phyloP scores from a whole-genome alignment of 371 early-diverging fungal genomes.

The Mucor piriformis region DNA sequence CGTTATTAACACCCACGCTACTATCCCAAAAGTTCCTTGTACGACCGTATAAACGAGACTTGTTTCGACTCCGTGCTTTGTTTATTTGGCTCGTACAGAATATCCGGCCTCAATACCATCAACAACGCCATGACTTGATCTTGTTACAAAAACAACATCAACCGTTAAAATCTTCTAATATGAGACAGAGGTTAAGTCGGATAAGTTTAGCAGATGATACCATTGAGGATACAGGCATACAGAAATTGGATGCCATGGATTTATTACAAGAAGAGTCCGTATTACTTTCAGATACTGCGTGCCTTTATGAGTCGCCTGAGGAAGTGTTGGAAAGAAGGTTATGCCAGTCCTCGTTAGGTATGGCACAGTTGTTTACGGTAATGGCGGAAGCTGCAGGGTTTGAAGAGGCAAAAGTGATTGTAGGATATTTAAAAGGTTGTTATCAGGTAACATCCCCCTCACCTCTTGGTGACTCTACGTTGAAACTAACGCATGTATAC shows the following conservation, averaged over 20 bases:
- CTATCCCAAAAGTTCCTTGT: slow-evolving; percentile 58
- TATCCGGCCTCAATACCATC: slow-evolving; percentile 43
- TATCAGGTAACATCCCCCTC: slow-evolving; percentile 13
- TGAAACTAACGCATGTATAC: no score
- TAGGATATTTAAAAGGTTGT: slow-evolving; percentile 59
- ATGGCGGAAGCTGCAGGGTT: slow-evolving; percentile 62
- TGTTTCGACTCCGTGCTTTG: slow-evolving; percentile 50
- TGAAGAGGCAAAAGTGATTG: slow-evolving; percentile 53
- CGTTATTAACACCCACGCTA: slow-evolving; percentile 52
- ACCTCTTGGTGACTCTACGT: no score
- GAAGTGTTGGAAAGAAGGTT: slow-evolving; percentile 45
- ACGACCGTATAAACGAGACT: slow-evolving; percentile 53
- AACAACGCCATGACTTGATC: slow-evolving; percentile 11
- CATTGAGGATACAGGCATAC: neutral
- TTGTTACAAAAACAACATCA: slow-evolving; percentile 18
- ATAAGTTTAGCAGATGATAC: slow-evolving; percentile 8
- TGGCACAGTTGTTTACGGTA: slow-evolving; percentile 60
- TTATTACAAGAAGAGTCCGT: slow-evolving; percentile 20
- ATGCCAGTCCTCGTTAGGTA: slow-evolving; percentile 53
- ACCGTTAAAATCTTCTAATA: slow-evolving; percentile 11
- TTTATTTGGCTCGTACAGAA: slow-evolving; percentile 64
- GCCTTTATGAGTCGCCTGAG: slow-evolving; percentile 38
- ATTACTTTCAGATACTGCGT: neutral
- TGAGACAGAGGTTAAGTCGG: slow-evolving; percentile 22
- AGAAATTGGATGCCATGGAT: slow-evolving; percentile 17